Evolutionary conservation across 2,329 filamentous ascomycete genomes (phyloP).

Genomic region (Hyphodiscus sp.): DNA sequence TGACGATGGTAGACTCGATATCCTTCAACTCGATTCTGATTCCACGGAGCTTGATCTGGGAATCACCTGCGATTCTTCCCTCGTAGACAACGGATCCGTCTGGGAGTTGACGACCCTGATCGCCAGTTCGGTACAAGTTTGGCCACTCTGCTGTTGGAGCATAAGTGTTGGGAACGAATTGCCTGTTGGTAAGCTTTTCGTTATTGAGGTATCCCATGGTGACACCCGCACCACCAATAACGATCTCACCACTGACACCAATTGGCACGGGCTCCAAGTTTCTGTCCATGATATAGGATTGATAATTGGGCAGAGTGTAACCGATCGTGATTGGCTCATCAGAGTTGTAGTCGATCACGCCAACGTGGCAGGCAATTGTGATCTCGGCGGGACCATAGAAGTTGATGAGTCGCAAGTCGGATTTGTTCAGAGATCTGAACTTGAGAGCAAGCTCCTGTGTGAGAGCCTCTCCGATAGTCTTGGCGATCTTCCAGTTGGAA

Average conservation of each 20-base stretch:
- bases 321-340: slow-evolving; percentile 20
- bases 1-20: slow-evolving; percentile 29
- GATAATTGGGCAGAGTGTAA: slow-evolving; percentile 9
- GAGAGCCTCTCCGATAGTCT: slow-evolving; percentile 22
- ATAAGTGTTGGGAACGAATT: slow-evolving; percentile 6
- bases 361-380: not conserved
- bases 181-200: slow-evolving; percentile 9
- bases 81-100: slow-evolving; percentile 27
- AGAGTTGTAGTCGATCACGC: not conserved
- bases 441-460: slow-evolving; percentile 21
- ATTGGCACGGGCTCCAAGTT: slow-evolving; percentile 31
- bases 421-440: slow-evolving; percentile 16
- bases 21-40: slow-evolving; percentile 37
- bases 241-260: slow-evolving; percentile 37
- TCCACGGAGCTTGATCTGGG: slow-evolving; percentile 33
- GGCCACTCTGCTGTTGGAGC: slow-evolving; percentile 4
- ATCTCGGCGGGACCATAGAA: slow-evolving; percentile 11
- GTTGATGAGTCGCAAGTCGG: slow-evolving; percentile 10
- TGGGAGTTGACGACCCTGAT: slow-evolving; percentile 23
- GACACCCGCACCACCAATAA: slow-evolving; percentile 27
- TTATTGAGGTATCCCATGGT: slow-evolving; percentile 17
- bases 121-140: slow-evolving; percentile 27
- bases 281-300: slow-evolving; percentile 34
- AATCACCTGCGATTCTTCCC: slow-evolving; percentile 30
- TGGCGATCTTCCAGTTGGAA: slow-evolving; percentile 14